These are phyloP conservation scores for Petunia secreta DNA, from an alignment of 257 asterid species.

Conservation along the genomic window DNA sequence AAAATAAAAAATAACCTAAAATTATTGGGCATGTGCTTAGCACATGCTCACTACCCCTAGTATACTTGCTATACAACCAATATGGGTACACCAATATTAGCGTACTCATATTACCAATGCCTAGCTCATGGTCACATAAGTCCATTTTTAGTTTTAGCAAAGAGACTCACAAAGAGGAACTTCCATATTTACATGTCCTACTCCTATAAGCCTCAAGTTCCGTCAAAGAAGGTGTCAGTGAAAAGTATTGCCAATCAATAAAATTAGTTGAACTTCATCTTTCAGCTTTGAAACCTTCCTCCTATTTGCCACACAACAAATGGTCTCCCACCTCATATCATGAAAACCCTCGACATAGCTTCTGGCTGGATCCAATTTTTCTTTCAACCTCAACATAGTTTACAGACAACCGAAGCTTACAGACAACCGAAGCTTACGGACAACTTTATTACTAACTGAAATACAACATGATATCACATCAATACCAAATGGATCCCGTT, in stretches of 20 bases:
- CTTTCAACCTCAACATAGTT: slow-evolving; percentile 31
- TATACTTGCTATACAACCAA: no score
- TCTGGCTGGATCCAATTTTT: slow-evolving; percentile 39
- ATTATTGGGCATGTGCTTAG: no score
- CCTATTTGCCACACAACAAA: slow-evolving; percentile 56
- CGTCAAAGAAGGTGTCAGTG: slow-evolving; percentile 36
- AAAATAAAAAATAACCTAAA: no score
- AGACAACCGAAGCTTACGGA: slow-evolving; percentile 45
- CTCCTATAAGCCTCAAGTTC: slow-evolving; percentile 47
- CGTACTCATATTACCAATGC: slow-evolving; percentile 20
- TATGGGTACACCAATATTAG: background rate
- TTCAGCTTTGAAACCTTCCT: slow-evolving; percentile 38
- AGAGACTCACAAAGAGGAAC: slow-evolving; percentile 38
- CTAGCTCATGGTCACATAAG: slow-evolving; percentile 28
- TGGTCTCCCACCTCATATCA: slow-evolving; percentile 53
- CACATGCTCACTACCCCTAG: no score
- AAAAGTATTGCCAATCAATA: slow-evolving; percentile 33
- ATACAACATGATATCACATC: no score
- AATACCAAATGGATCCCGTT: no score
- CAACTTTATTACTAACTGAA: background rate
- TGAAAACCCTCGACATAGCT: slow-evolving; percentile 44
- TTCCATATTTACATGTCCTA: slow-evolving; percentile 46
- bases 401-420: slow-evolving; percentile 45
- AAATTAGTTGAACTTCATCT: slow-evolving; percentile 43
- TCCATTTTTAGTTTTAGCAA: slow-evolving; percentile 42